phyloP scores from a whole-genome alignment of 257 asterid genomes.

The Rhazya stricta region DNA sequence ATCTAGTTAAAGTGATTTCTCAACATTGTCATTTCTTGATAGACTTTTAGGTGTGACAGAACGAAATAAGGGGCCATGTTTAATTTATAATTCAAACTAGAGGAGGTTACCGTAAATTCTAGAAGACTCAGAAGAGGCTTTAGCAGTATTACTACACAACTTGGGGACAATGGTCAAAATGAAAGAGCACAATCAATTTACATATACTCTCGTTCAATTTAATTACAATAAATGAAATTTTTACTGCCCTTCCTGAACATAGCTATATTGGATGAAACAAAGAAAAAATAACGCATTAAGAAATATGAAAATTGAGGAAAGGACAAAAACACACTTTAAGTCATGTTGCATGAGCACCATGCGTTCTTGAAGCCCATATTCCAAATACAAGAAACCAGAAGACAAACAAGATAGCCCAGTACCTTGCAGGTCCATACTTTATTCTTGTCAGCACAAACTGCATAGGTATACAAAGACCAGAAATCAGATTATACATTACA shows the following conservation, averaged over 20 bases:
- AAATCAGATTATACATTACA: neutral
- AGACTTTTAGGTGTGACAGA: too few relatives aligned
- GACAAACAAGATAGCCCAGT: constrained; percentile 90
- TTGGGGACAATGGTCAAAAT: neutral
- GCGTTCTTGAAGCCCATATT: constrained; percentile 94
- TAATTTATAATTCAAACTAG: too few relatives aligned
- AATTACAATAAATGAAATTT: neutral
- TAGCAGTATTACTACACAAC: neutral
- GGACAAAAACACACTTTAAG: neutral
- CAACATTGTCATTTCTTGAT: too few relatives aligned
- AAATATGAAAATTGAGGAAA: neutral
- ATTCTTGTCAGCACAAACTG: constrained; percentile 92
- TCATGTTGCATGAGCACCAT: constrained; percentile 61
- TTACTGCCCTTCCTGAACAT: neutral
- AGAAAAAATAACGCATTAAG: neutral
- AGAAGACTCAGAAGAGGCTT: neutral
- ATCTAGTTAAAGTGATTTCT: too few relatives aligned
- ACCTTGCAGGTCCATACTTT: constrained; percentile 94
- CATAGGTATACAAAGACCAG: constrained; percentile 19
- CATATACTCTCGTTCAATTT: neutral
- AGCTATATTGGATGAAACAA: neutral
- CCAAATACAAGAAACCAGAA: constrained; percentile 97
- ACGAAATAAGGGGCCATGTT: too few relatives aligned
- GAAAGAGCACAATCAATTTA: neutral
- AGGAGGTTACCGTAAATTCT: neutral